Evolutionary conservation across 208 protist genomes (phyloP), one percentile per base, ranked within the genome.

Genomic region (Trypanosoma lewisi): DNA sequence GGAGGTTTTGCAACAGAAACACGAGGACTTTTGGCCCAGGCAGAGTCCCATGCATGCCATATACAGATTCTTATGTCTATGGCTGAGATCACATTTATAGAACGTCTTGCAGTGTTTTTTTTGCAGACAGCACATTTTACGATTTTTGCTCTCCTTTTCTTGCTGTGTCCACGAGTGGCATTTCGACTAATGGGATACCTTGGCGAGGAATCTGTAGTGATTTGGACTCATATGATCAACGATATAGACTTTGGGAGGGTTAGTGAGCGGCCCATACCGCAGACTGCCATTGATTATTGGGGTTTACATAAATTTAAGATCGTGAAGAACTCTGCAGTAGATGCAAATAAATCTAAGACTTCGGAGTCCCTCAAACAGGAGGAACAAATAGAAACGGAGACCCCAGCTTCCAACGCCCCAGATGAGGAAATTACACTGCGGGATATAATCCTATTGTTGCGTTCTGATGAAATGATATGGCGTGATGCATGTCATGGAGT

Each of bases 161-260:
- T 83, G 7, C 23, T 80, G 4, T 87, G 78, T 71, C 82, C 82
- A 8, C 77, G 82, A 44, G 83, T 89, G 82, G 86, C 76, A 4
- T 86, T 87, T 58, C 82, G 86, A 0, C 63, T 93, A 8, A 78
- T 87, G 70, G 86, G 78, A 2, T 93, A 93, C 70, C 75, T 83
- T 30, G 73, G 67, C 21, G 86, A 93, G 62, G 86, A 93, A 72
- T 93, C 82, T 42, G 77, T 81, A 44, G 86, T 93, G 2, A 78
- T 93, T 68, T 88, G 80, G 82, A 93, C 86, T 50, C 86, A 93
- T 66, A 89, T 93, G 82, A 78, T 89, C 34, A 93, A 93, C 71
- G 86, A 93, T 66, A 62, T 87, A 27, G 86, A 87, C 52, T 59
- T 93, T 7, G 82, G 82, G 39, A 93, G 89, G 58, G 75, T 93